These are phyloP conservation scores for Thyridium curvatum DNA, from an alignment of 2,329 filamentous ascomycete species.

Conservation along the genomic window DNA sequence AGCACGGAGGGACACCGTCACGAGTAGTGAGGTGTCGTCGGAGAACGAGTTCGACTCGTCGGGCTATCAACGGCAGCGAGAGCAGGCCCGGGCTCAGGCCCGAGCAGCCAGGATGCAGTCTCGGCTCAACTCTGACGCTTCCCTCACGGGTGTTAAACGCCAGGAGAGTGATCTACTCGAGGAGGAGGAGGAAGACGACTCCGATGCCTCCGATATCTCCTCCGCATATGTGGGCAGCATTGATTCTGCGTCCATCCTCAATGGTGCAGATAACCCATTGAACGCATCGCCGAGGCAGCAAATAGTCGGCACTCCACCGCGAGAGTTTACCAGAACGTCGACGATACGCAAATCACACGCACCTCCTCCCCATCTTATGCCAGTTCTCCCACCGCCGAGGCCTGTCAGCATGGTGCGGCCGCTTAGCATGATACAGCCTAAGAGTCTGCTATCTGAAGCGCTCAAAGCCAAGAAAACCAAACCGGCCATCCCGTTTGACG, in stretches of 20 bases:
- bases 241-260: slow-evolving; percentile 66
- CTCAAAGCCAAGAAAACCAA: slow-evolving; percentile 68
- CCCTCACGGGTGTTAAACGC: slow-evolving; percentile 31
- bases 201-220: slow-evolving; percentile 56
- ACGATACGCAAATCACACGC: slow-evolving; percentile 57
- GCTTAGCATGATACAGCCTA: slow-evolving; percentile 61
- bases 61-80: slow-evolving; percentile 56
- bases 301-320: slow-evolving; percentile 58
- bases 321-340: slow-evolving; percentile 53
- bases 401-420: slow-evolving; percentile 59
- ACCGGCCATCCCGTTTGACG: slow-evolving; percentile 65
- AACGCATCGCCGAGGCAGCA: slow-evolving; percentile 48
- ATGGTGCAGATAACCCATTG: slow-evolving; percentile 54
- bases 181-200: slow-evolving; percentile 52
- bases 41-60: slow-evolving; percentile 72
- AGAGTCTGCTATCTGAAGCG: slow-evolving; percentile 65
- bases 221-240: slow-evolving; percentile 61
- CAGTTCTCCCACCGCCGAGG: slow-evolving; percentile 64
- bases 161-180: slow-evolving; percentile 45
- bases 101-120: slow-evolving; percentile 46
- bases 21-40: slow-evolving; percentile 76
- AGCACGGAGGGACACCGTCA: slow-evolving; percentile 67
- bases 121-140: slow-evolving; percentile 44
- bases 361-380: slow-evolving; percentile 49
- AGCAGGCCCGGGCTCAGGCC: slow-evolving; percentile 52